A percentile compares a stretch with the other conserved stretches of the same genome.
These are phyloP conservation scores for Golubevia pallescens DNA, from an alignment of 1,284 basidiomycete species.

Conservation along the genomic window DNA sequence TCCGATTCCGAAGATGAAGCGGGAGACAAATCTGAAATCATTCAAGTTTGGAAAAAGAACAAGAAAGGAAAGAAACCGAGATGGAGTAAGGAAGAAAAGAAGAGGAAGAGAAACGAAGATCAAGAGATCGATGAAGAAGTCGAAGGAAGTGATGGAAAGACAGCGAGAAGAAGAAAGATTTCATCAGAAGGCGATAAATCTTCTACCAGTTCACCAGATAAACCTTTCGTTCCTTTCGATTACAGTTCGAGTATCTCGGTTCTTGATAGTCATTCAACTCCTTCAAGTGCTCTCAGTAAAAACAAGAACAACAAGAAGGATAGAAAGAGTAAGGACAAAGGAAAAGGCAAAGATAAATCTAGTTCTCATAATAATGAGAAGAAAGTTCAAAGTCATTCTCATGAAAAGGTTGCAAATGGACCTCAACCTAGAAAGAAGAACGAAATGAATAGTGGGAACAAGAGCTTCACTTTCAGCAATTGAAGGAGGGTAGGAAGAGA, in stretches of 20 bases:
- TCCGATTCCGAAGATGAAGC: conserved; percentile 3
- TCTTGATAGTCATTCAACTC: conserved; percentile 3
- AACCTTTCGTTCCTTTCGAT: too few relatives aligned
- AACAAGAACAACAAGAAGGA: neutral
- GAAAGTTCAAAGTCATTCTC: neutral
- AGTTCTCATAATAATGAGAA: neutral
- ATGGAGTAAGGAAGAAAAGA: neutral
- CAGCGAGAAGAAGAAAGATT: neutral
- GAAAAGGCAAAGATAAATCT: neutral
- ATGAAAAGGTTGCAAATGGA: neutral
- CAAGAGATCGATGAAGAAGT: neutral
- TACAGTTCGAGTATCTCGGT: neutral
- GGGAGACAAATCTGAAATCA: conserved; percentile 4
- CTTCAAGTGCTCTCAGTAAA: neutral
- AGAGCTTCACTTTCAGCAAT: conserved; percentile 6
- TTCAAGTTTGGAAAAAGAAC: neutral
- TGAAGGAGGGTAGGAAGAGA: neutral
- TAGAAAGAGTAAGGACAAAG: neutral
- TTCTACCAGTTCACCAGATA: too few relatives aligned
- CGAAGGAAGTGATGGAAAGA: neutral
- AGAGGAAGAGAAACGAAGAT: conserved; percentile 1
- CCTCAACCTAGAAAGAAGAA: conserved; percentile 9
- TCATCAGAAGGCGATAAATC: too few relatives aligned
- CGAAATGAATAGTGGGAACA: conserved; percentile 12
- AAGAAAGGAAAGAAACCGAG: neutral